Evolutionary conservation across 2,329 filamentous ascomycete species (phyloP), one percentile per base, ranked within the genome.

Genomic region (Colletotrichum tofieldiae): DNA sequence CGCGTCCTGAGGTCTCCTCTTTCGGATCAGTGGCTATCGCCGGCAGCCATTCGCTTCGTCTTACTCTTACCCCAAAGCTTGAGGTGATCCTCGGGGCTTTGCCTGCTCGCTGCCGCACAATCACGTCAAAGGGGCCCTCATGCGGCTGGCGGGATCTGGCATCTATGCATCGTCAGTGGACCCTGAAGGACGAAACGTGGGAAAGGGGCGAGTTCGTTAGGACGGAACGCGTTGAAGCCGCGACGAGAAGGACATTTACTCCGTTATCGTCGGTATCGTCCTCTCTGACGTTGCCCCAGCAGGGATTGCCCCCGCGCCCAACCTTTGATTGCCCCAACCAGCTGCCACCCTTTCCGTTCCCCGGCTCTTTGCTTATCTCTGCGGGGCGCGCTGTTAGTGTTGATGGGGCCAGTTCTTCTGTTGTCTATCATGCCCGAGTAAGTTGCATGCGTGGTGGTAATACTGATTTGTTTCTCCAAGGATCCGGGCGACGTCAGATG

Each of bases 401-500:
- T 12, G 37, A 68, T 39, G 35, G 52, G 29, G 29, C 43, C 58
- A 14, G 23, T 39, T 54, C 39, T 29, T 58, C 62, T 45, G 41
- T 64, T 68, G 65, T 72, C 69, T 55, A 72, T 72, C 65, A 72
- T 20, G 23, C 49, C 62, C 69, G 69, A 72, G 65, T 72, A 72
- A 72, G 69, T 64, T 35, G 58, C 65, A 68, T 68, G 52, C 59
- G 35, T 51, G 35, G 64, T 55, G 32, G 55, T 55, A 45, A 32
- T 18, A 54, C 37, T 23, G 47, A 16, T 59, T 39, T 49, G 54
- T 51, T 51, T 32, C 16, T 55, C 58, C 56, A 45, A 72, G 43
- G 58, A 68, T 64, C 65, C 65, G 64, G 65, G 59, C 68, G 59
- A 69, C 65, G 69, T 72, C 69, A 72, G 69, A 72, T 72, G 56